A percentile compares a stretch with the other conserved stretches of the same genome.
These are phyloP conservation scores for Lactuca saligna DNA, from an alignment of 129 eudicot genomes.

Conservation along the genomic window DNA sequence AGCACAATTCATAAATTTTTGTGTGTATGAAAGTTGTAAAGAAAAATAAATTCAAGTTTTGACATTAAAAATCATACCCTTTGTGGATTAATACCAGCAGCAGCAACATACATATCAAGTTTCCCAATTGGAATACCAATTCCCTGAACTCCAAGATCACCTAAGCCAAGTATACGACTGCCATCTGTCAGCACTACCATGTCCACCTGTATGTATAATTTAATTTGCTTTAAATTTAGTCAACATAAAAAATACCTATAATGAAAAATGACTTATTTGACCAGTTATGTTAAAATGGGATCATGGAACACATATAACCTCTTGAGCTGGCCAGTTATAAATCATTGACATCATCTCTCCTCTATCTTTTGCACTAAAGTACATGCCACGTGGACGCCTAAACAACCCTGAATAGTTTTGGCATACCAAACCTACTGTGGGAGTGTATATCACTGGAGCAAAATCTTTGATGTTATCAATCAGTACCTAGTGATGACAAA, in stretches of 20 bases:
- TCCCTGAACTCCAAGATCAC: slow-evolving; percentile 99
- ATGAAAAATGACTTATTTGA: no score
- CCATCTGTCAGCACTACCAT: slow-evolving; percentile 99
- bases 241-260: background rate
- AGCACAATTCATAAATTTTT: slow-evolving; percentile 1
- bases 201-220: slow-evolving; percentile 70
- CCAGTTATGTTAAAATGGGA: background rate
- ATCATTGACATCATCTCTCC: slow-evolving; percentile 99
- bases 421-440: slow-evolving; percentile 97
- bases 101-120: slow-evolving; percentile 99
- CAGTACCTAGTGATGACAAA: slow-evolving; percentile 59
- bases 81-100: slow-evolving; percentile 98
- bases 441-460: slow-evolving; percentile 97
- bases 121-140: slow-evolving; percentile 98
- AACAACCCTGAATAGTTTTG: slow-evolving; percentile 98
- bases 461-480: slow-evolving; percentile 90
- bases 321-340: slow-evolving; percentile 91
- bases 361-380: slow-evolving; percentile 98
- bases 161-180: slow-evolving; percentile 96
- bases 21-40: no score
- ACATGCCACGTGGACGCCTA: slow-evolving; percentile 99
- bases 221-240: slow-evolving; percentile 15
- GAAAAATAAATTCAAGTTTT: slow-evolving; percentile 2
- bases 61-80: slow-evolving; percentile 86
- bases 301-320: slow-evolving; percentile 40